Percentiles rank a stretch among this genome's conserved stretches.
phyloP scores from a whole-genome alignment of 129 eudicot species.

The Flaveria robusta region DNA sequence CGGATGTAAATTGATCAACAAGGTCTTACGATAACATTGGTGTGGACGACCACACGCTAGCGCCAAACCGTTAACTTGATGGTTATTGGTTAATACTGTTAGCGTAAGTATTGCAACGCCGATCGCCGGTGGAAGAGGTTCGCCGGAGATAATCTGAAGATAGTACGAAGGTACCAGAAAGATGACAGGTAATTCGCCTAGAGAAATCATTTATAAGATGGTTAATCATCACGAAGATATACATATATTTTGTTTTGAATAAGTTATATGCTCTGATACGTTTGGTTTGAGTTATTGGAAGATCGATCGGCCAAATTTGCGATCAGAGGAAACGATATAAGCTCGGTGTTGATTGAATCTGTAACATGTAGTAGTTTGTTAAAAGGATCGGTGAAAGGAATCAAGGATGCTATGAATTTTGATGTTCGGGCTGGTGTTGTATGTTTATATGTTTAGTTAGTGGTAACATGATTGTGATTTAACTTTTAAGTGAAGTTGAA shows the following conservation, averaged over 20 bases:
- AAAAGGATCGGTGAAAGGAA: not conserved
- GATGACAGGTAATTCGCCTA: constrained; percentile 31
- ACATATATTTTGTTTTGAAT: constrained; percentile 1
- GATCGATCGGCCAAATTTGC: constrained; percentile 12
- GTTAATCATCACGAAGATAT: not conserved
- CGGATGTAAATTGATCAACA: not conserved
- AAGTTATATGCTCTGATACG: not conserved
- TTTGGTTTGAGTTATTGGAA: constrained; percentile 17
- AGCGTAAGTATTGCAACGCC: not conserved
- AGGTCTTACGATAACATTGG: not conserved
- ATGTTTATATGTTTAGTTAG: not conserved
- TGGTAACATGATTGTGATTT: constrained; percentile 7
- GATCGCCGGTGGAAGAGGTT: constrained; percentile 15
- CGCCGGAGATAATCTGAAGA: not conserved
- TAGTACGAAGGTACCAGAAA: not conserved
- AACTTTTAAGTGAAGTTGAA: constrained; percentile 1
- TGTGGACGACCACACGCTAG: not conserved
- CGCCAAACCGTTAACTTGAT: constrained; percentile 7
- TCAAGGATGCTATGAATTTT: not conserved
- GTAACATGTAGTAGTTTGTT: not conserved
- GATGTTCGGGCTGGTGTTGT: not conserved
- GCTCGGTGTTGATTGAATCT: constrained; percentile 10
- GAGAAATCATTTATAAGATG: not conserved
- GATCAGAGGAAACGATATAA: not conserved
- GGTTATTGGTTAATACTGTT: constrained; percentile 4